These are phyloP conservation scores for Knufia fluminis DNA, from an alignment of 2,329 filamentous ascomycete species.

Conservation along the genomic window DNA sequence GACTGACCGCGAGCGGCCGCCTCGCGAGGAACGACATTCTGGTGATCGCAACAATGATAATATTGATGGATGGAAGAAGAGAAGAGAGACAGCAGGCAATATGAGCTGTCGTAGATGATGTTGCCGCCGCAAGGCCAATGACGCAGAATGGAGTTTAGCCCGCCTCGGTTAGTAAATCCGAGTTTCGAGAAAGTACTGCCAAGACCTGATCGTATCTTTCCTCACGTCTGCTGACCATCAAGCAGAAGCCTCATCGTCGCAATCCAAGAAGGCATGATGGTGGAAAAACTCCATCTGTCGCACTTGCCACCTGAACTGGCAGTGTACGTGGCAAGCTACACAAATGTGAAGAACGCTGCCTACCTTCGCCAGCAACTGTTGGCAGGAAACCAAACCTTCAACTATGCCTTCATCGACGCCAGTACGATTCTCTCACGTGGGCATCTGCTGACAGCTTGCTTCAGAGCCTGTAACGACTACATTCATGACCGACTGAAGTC, in stretches of 20 bases:
- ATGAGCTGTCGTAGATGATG: slow-evolving; percentile 15
- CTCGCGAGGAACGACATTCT: slow-evolving; percentile 56
- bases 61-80: slow-evolving; percentile 13
- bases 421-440: slow-evolving; percentile 62
- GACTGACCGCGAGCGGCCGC: slow-evolving; percentile 54
- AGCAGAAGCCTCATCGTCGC: not conserved
- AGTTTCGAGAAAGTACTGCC: slow-evolving; percentile 8
- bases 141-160: slow-evolving; percentile 7
- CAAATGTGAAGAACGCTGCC: slow-evolving; percentile 63
- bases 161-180: not conserved
- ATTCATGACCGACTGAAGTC: slow-evolving; percentile 58
- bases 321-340: slow-evolving; percentile 68
- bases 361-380: slow-evolving; percentile 77
- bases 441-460: slow-evolving; percentile 67
- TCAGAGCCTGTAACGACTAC: slow-evolving; percentile 63
- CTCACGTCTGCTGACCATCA: not conserved
- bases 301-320: slow-evolving; percentile 61
- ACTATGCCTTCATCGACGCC: slow-evolving; percentile 91
- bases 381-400: slow-evolving; percentile 72
- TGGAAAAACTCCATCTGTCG: slow-evolving; percentile 63
- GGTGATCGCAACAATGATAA: slow-evolving; percentile 10
- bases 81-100: slow-evolving; percentile 6
- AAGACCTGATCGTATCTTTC: not conserved
- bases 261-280: slow-evolving; percentile 18
- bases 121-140: slow-evolving; percentile 4